Percentiles rank a stretch among this genome's conserved stretches.
phyloP scores from a whole-genome alignment of 1,284 basidiomycete species.

The Cryptococcus hybrid region DNA sequence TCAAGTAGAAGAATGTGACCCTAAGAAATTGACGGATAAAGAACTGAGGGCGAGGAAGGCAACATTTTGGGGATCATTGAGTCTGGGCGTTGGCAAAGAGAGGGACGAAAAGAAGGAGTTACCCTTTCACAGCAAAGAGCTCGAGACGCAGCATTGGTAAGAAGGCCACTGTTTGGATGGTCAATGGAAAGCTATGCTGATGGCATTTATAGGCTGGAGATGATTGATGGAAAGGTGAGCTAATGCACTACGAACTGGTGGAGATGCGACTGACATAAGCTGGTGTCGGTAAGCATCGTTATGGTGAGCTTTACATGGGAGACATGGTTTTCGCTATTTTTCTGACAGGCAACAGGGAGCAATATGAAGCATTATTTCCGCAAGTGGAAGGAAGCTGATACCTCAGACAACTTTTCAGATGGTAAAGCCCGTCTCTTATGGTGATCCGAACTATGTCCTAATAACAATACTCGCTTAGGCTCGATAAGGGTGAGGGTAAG shows the following conservation, averaged over 20 bases:
- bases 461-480: slow-evolving; percentile 51
- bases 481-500: slow-evolving; percentile 68
- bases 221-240: slow-evolving; percentile 73
- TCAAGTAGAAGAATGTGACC: slow-evolving; percentile 1
- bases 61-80: slow-evolving; percentile 28
- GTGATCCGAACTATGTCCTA: no score
- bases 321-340: slow-evolving; percentile 8
- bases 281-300: slow-evolving; percentile 16
- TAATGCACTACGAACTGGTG: not conserved
- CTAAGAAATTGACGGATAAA: slow-evolving; percentile 5
- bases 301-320: slow-evolving; percentile 51
- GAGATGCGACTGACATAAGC: not conserved
- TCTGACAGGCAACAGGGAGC: slow-evolving; percentile 9
- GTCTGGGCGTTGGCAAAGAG: slow-evolving; percentile 16
- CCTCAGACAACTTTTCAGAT: slow-evolving; percentile 60
- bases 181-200: slow-evolving; percentile 2
- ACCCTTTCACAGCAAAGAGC: slow-evolving; percentile 28
- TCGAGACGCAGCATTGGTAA: slow-evolving; percentile 41
- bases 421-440: slow-evolving; percentile 1
- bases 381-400: slow-evolving; percentile 63
- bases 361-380: slow-evolving; percentile 60
- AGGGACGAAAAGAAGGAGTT: slow-evolving; percentile 26
- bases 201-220: slow-evolving; percentile 56
- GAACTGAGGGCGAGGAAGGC: slow-evolving; percentile 17
- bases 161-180: slow-evolving; percentile 1